A percentile compares a stretch with the other conserved stretches of the same genome.
Conservation (phyloP, 495 filamentous ascomycete genomes). For the Hypoxylon rickii region DNA sequence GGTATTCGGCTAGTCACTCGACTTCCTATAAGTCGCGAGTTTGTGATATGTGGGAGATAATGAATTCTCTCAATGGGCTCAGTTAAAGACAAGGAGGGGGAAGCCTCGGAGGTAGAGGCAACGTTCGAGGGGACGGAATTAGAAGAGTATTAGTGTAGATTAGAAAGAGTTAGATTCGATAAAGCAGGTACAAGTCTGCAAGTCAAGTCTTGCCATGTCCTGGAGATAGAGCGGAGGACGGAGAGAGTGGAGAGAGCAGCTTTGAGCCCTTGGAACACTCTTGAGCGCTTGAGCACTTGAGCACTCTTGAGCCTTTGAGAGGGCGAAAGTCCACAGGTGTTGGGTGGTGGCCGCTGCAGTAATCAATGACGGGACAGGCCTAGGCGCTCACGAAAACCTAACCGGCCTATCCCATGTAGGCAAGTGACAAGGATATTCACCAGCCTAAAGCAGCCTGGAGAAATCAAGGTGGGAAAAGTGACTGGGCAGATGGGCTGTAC, state of each 20-base stretch:
- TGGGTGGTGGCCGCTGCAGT: not conserved
- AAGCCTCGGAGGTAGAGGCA: not conserved
- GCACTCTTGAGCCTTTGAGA: no score
- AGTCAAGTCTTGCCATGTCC: no score
- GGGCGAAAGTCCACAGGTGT: no score
- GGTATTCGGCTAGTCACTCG: slow-evolving; percentile 7
- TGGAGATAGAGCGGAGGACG: no score
- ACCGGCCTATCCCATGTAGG: not conserved
- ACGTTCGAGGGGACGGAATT: not conserved
- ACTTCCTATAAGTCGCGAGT: slow-evolving; percentile 1
- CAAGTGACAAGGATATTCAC: not conserved
- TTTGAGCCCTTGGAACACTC: no score
- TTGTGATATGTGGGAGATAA: not conserved
- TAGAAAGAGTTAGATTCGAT: not conserved
- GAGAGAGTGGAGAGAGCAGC: no score
- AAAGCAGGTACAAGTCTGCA: not conserved
- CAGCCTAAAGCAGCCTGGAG: not conserved
- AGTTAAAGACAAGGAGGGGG: not conserved
- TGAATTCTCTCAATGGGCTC: not conserved
- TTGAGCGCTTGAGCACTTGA: no score
- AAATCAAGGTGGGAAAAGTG: not conserved
- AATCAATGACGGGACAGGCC: not conserved
- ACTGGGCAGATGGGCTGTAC: not conserved
- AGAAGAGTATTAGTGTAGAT: not conserved
- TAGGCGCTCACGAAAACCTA: not conserved